These are phyloP conservation scores for Colletotrichum zoysiae DNA, from an alignment of 2,329 filamentous ascomycete genomes.

Conservation along the genomic window DNA sequence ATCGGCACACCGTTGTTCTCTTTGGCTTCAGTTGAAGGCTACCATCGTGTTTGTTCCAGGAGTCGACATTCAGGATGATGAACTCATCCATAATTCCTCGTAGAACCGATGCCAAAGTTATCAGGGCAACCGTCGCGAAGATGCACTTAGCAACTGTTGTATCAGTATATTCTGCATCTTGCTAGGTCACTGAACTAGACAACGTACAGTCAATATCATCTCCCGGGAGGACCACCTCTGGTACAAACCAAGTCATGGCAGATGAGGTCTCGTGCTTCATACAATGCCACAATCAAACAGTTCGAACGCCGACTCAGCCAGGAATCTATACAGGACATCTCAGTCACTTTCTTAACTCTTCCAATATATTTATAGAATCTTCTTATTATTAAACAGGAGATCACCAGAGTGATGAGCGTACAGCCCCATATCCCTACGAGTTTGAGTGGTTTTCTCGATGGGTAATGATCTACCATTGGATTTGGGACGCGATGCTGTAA, in stretches of 20 bases:
- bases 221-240: background rate
- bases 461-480: background rate
- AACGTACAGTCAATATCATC: background rate
- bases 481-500: background rate
- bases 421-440: background rate
- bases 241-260: background rate
- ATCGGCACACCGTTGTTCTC: background rate
- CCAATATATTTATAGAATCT: accelerated
- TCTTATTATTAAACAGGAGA: background rate
- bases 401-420: background rate
- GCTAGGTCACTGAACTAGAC: background rate
- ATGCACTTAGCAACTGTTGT: background rate
- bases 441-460: background rate
- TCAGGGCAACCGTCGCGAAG: background rate
- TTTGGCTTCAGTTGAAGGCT: background rate
- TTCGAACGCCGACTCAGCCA: background rate
- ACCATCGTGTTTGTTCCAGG: background rate
- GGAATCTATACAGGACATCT: too few species aligned
- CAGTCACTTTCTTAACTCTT: background rate
- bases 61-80: background rate
- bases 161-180: background rate
- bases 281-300: too few species aligned
- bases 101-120: background rate
- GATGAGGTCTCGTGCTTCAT: background rate
- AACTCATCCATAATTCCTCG: background rate